Conservation (phyloP, 805 yeast species). For the Dipodascus geniculatus region DNA sequence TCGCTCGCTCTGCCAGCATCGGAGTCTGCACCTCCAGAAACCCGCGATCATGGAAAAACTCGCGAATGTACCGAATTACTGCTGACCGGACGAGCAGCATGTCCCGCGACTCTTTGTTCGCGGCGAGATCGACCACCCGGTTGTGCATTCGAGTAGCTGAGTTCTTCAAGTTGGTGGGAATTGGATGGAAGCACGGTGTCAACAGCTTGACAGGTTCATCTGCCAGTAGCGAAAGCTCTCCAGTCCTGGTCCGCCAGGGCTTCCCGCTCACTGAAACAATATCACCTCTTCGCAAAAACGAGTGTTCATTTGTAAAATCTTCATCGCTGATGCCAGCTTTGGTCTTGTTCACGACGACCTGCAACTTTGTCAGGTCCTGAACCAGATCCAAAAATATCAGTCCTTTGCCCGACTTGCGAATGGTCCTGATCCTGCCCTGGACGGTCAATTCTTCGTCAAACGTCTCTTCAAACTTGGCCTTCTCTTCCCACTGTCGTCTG, state of each 20-base stretch:
- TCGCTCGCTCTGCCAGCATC: slow-evolving; percentile 49
- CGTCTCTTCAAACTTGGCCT: not conserved
- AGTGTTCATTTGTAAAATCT: slow-evolving; percentile 29
- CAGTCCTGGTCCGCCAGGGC: slow-evolving; percentile 66
- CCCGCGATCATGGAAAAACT: slow-evolving; percentile 38
- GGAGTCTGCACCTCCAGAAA: slow-evolving; percentile 90
- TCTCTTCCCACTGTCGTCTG: not conserved
- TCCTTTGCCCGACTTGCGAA: slow-evolving; percentile 58
- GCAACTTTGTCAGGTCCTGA: slow-evolving; percentile 50
- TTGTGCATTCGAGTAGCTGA: slow-evolving; percentile 47
- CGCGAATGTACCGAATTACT: slow-evolving; percentile 45
- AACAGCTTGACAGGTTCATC: slow-evolving; percentile 38
- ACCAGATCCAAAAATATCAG: slow-evolving; percentile 56
- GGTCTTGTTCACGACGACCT: slow-evolving; percentile 48
- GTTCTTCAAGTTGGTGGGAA: slow-evolving; percentile 55
- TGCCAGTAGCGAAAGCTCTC: slow-evolving; percentile 65
- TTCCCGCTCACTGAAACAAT: slow-evolving; percentile 50
- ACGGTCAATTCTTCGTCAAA: slow-evolving; percentile 14
- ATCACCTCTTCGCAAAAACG: slow-evolving; percentile 58
- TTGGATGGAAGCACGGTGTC: slow-evolving; percentile 56
- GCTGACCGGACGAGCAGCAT: slow-evolving; percentile 39
- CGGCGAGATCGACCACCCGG: slow-evolving; percentile 63
- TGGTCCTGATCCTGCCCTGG: slow-evolving; percentile 47
- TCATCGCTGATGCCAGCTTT: slow-evolving; percentile 32
- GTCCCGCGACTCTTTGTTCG: slow-evolving; percentile 39